Evolutionary conservation across 345 rosid species (phyloP), one percentile per base, ranked within the genome.

Genomic region (Rhizophora apiculata): DNA sequence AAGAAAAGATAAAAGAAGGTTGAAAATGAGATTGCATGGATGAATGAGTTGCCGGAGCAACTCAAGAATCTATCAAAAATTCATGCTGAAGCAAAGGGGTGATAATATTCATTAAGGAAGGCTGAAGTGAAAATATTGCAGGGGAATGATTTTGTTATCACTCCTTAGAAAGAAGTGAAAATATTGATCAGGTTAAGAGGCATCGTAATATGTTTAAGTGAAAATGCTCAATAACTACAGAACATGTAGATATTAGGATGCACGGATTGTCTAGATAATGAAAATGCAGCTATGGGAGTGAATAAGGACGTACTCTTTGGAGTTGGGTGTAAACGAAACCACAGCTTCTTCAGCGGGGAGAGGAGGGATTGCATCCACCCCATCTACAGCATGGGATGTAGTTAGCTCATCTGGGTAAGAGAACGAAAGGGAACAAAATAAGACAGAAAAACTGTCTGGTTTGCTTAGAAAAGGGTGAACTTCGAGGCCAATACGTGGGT

Each of bases 281-380:
- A 30, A 72, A 48, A 63, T 15, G 11, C 13, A 30, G 67, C 15
- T 31, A 31, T 36, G n/a, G 4, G 4, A 26, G 54, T 13, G 49
- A 2, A 58, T 8, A 20, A 62, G 31, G 51, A 63, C 84, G 29
- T 92, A 94, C 97, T 87, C 84, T 87, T 86, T 4, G 81, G 93
- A 75, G 90, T 67, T 2, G 92, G 83, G 74, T 92, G 90, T 60
- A 85, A 77, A 21, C 96, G 89, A 66, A 89, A 72, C 97, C 96
- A 94, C 13, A 94, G 86, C 85, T 92, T 94, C 96, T 85, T 94
- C 90, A 94, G 69, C 24, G 95, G 96, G 76, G 90, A 88, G 88
- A 94, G 66, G 83, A 94, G 89, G 77, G 96, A 91, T 72, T 86
- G 86, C 29, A 94, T 85, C 98, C 92, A 89, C 60, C 96, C 89